Evolutionary conservation across 1,284 basidiomycete species (phyloP).

Genomic region (Microbotryum intermedium): DNA sequence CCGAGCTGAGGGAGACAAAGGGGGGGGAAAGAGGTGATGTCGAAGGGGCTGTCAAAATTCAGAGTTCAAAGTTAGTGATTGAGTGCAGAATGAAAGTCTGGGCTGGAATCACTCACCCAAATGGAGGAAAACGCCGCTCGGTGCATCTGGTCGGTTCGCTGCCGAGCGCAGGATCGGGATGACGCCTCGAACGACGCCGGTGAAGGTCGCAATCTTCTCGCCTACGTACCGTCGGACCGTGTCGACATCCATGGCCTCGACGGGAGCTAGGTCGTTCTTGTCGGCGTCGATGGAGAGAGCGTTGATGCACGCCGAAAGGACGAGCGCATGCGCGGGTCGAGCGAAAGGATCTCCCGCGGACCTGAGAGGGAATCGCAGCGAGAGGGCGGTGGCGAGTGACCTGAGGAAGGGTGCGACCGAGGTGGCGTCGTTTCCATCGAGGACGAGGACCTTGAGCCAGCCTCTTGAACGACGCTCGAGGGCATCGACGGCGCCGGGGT

Average conservation of each 20-base stretch:
- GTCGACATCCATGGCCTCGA: slow-evolving; percentile 23
- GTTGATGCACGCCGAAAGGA: slow-evolving; percentile 31
- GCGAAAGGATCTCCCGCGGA: slow-evolving; percentile 63
- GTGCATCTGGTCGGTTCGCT: slow-evolving; percentile 6
- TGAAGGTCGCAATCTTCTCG: slow-evolving; percentile 14
- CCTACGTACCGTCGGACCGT: slow-evolving; percentile 11
- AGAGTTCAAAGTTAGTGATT: not conserved
- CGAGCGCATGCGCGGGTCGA: slow-evolving; percentile 31
- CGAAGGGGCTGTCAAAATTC: slow-evolving; percentile 12
- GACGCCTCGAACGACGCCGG: slow-evolving; percentile 13
- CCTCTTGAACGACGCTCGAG: slow-evolving; percentile 59
- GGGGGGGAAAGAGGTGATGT: slow-evolving; percentile 17
- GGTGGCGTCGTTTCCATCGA: slow-evolving; percentile 50
- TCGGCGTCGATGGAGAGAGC: slow-evolving; percentile 21
- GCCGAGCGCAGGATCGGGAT: slow-evolving; percentile 21
- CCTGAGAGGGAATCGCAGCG: slow-evolving; percentile 68
- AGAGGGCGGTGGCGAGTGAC: slow-evolving; percentile 63
- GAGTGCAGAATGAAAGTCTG: not conserved
- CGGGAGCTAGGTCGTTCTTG: slow-evolving; percentile 7
- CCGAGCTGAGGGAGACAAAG: slow-evolving; percentile 20
- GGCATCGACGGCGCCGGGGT: slow-evolving; percentile 52
- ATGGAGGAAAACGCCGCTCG: slow-evolving; percentile 13
- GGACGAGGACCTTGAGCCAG: slow-evolving; percentile 64
- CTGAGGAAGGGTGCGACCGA: slow-evolving; percentile 64
- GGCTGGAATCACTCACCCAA: slow-evolving; percentile 7